Evolutionary conservation across 1,284 basidiomycete species (phyloP).

Genomic region (Sporisorium sorghi): DNA sequence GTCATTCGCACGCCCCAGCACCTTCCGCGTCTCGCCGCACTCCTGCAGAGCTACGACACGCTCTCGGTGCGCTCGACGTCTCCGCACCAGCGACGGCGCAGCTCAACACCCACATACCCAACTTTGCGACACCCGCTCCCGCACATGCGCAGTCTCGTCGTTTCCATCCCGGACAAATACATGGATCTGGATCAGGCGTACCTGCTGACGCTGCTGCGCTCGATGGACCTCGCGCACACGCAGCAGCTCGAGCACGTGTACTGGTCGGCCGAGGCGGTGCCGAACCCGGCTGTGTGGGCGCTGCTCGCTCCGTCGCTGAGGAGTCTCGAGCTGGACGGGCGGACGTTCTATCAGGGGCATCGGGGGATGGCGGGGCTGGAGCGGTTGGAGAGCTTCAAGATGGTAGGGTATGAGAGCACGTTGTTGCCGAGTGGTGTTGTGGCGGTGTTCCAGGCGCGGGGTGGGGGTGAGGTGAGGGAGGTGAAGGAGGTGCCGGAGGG

Average conservation of each 20-base stretch:
- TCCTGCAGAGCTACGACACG: slow-evolving; percentile 25
- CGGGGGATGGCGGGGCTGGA: slow-evolving; percentile 10
- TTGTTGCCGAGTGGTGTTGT: slow-evolving; percentile 29
- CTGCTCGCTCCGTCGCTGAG: slow-evolving; percentile 10
- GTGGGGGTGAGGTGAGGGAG: not conserved
- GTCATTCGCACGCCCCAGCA: slow-evolving; percentile 32
- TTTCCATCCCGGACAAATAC: slow-evolving; percentile 30
- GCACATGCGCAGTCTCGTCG: slow-evolving; percentile 18
- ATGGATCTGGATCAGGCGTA: slow-evolving; percentile 28
- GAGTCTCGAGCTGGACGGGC: slow-evolving; percentile 27
- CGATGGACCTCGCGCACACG: slow-evolving; percentile 18
- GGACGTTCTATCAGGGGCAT: slow-evolving; percentile 40
- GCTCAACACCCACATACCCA: not conserved
- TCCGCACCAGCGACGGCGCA: not conserved
- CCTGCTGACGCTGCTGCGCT: slow-evolving; percentile 26
- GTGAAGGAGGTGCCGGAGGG: slow-evolving; percentile 2
- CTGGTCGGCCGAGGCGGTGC: slow-evolving; percentile 30
- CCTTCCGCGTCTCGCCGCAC: slow-evolving; percentile 17
- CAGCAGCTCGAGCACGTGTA: slow-evolving; percentile 23
- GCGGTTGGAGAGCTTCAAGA: slow-evolving; percentile 28
- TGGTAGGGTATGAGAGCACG: slow-evolving; percentile 42
- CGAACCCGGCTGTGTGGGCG: slow-evolving; percentile 22
- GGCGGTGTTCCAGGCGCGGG: slow-evolving; percentile 12
- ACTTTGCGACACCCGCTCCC: slow-evolving; percentile 22
- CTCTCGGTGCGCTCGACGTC: slow-evolving; percentile 18